phyloP scores from a whole-genome alignment of 371 early-diverging fungal species.

The Mycotypha africana region DNA sequence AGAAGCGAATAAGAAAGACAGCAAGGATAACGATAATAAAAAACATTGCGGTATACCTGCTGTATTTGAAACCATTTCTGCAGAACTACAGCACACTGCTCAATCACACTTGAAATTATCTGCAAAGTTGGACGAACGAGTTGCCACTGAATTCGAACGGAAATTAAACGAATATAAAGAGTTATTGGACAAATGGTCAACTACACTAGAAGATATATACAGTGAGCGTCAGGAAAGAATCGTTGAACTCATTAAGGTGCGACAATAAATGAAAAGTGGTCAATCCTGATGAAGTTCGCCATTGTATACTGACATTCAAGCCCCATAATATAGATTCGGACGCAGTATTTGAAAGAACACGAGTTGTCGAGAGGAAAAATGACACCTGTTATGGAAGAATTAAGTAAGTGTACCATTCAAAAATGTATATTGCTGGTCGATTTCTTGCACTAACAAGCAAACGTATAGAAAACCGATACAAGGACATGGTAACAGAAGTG shows the following conservation, averaged over 20 bases:
- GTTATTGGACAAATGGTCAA: slow-evolving; percentile 17
- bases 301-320: too few relatives aligned
- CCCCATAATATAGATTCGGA: slow-evolving; percentile 1
- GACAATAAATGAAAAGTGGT: neutral
- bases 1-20: neutral
- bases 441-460: too few relatives aligned
- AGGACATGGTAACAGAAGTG: slow-evolving; percentile 12
- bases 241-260: slow-evolving; percentile 14
- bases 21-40: slow-evolving; percentile 1
- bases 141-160: slow-evolving; percentile 12
- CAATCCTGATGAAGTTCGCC: too few relatives aligned
- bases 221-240: slow-evolving; percentile 8
- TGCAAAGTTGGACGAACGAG: slow-evolving; percentile 13
- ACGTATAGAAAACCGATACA: slow-evolving; percentile 23
- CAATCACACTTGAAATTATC: slow-evolving; percentile 34
- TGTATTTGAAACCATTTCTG: slow-evolving; percentile 16
- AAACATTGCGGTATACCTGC: slow-evolving; percentile 2
- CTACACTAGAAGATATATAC: slow-evolving; percentile 8
- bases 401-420: slow-evolving; percentile 22
- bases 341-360: slow-evolving; percentile 15
- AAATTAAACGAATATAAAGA: slow-evolving; percentile 11
- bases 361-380: slow-evolving; percentile 12
- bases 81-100: slow-evolving; percentile 25
- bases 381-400: neutral
- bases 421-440: too few relatives aligned